Evolutionary conservation across 2,329 filamentous ascomycete species (phyloP), one percentile per base, ranked within the genome.

Genomic region (Fusarium fracticaudum): DNA sequence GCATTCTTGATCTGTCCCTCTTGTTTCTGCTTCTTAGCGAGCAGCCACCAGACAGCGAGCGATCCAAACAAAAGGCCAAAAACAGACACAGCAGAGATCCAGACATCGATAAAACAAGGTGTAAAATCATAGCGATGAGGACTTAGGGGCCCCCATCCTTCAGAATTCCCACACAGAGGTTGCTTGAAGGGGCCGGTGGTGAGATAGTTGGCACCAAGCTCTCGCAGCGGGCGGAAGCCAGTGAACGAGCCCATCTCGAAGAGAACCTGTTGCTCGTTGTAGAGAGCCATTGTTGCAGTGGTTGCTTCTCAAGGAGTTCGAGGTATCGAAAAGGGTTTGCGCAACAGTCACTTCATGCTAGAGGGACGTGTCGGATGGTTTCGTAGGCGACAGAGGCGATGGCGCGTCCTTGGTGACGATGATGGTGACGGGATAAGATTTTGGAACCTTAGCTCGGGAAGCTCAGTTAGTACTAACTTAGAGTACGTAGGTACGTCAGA

Each of bases 81-180:
- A 20, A 87, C 87, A 14, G 94, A 94, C 35, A 98, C 93, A 4
- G 88, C 85, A 40, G 93, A 90, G 67, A 98, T 90, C 90, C 94
- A 95, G 29, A 97, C 90, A 81, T 99, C 97, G 78, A 98, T 91
- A 81, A 99, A 99, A 86, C 96, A 99, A 45, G 96, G 96, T 22
- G 96, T 98, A 79, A 99, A 95, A 85, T 99, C 96, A 83, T 94
- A 98, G 82, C 96, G 89, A 76, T 91, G 87, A 41, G 92, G 91
- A 83, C 95, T 98, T 81, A 99, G 81, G 29, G 96, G 96, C 3
- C 97, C 97, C 96, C 96, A 99, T 79, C 96, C 97, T 84, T 98
- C 96, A 62, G 88, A 86, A 84, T 98, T 96, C 82, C 93, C 91
- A 85, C 96, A 98, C 83, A 98, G 86, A 66, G 94, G 91, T 81